These are phyloP conservation scores for Tolypocladium album DNA, from an alignment of 2,329 filamentous ascomycete genomes.

Conservation along the genomic window DNA sequence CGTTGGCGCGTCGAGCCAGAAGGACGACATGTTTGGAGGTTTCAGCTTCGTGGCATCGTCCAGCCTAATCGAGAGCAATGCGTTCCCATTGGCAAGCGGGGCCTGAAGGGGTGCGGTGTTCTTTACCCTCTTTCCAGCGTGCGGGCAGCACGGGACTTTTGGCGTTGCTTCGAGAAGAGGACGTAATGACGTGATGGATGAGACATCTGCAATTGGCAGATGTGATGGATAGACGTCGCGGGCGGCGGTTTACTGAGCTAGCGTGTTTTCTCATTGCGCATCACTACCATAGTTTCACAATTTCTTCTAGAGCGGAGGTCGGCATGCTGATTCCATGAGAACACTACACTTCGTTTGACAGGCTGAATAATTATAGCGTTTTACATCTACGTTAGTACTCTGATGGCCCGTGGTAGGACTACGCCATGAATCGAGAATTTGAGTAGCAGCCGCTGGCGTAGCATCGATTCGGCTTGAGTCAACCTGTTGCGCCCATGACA, in stretches of 20 bases:
- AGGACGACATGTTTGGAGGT: constrained; percentile 50
- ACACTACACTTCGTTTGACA: background rate
- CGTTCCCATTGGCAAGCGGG: constrained; percentile 20
- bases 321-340: background rate
- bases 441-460: background rate
- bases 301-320: background rate
- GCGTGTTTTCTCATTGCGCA: background rate
- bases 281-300: background rate
- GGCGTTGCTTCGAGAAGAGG: background rate
- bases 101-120: background rate
- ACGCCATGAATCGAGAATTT: background rate
- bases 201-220: background rate
- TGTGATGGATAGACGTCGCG: background rate
- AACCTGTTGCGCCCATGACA: background rate
- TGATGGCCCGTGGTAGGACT: background rate
- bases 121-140: background rate
- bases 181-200: background rate
- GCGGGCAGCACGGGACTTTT: background rate
- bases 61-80: constrained; percentile 41
- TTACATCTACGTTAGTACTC: background rate
- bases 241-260: background rate
- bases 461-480: background rate
- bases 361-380: no score
- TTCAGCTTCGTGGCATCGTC: constrained; percentile 54
- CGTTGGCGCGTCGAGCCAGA: constrained; percentile 18